A percentile compares a stretch with the other conserved stretches of the same genome.
phyloP scores from a whole-genome alignment of 345 rosid genomes.

The Hypericum androsaemum region DNA sequence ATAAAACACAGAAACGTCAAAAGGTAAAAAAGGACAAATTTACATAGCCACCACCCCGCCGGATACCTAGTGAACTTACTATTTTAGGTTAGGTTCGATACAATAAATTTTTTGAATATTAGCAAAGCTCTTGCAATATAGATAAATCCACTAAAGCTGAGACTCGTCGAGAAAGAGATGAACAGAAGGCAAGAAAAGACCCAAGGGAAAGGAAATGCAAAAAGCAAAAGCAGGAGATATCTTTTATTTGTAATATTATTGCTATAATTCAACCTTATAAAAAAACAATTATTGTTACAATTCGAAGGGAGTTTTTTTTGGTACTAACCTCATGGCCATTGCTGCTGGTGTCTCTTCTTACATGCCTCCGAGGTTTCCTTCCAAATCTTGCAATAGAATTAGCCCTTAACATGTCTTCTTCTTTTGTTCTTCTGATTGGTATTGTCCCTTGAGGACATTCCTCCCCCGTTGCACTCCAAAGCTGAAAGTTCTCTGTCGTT shows the following conservation, averaged over 20 bases:
- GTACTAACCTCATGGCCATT: conserved; percentile 79
- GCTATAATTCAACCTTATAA: neutral
- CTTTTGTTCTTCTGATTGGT: conserved; percentile 88
- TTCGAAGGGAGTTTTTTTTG: neutral
- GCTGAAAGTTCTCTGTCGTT: conserved; percentile 43
- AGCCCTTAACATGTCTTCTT: conserved; percentile 74
- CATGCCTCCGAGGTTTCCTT: conserved; percentile 44
- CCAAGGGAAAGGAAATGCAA: conserved; percentile 1
- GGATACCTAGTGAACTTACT: too few species aligned
- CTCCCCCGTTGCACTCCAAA: conserved; percentile 70
- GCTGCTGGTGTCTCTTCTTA: conserved; percentile 67
- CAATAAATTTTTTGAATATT: conserved; percentile 22
- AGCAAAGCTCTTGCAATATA: conserved; percentile 11
- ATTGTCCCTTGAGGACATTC: conserved; percentile 83
- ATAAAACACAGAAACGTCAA: conserved; percentile 12
- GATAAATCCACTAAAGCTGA: conserved; percentile 15
- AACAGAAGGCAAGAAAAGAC: neutral
- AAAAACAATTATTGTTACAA: neutral
- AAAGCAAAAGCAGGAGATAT: neutral
- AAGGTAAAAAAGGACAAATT: conserved; percentile 16
- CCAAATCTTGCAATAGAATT: conserved; percentile 58
- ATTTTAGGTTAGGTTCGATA: too few species aligned
- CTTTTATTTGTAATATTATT: neutral
- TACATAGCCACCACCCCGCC: conserved; percentile 11
- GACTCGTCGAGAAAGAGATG: neutral